Base-by-base conservation (phyloP, 306 rosid genomes). In the Vigna unguiculata region DNA sequence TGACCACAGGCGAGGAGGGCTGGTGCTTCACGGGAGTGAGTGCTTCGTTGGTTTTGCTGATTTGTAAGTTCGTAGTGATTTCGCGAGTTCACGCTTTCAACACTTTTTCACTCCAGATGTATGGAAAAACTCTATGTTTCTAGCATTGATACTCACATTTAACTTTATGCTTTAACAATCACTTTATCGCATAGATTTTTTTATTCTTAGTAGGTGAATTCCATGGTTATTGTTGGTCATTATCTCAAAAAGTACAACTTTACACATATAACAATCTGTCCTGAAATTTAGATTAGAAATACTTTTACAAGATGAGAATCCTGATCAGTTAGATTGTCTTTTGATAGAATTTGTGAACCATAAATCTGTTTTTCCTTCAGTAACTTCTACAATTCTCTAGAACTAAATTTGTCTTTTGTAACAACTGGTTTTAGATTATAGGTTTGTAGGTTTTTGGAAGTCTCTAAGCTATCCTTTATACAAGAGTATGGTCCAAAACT, bases 401-500 rank as follows among this genome's bases (percentile, higher is more conserved):
- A 77, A 65, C 60, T 80, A 60, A 77, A 45, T 45, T 32, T 12
- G 64, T 54, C 65, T 45, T 63, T 40, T 7, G 54, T 72, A 40
- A 51, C 20, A 7, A 65, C 11, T 32, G 71, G 53, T 55, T 77
- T 70, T 75, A 80, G 48, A 79, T 76, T 63, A 25, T 78, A 96
- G 99, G 99, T 96, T 60, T 96, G 98, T 97, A 91, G 82, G 90
- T 92, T 96, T 80, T 86, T 96, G 91, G 99, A 96, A 91, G 99
- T 92, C 71, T 96, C 99, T 32, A 89, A 78, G 79, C 82, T 96
- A 80, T 96, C 99, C 78, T 92, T 96, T 86, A 88, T 83, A 82
- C 92, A 93, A 49, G 98, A 96, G 80, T 96, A 96, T 78, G 99
- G 99, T 74, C 89, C 98, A 78, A 96, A 96, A 79, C 84, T 92